These are phyloP conservation scores for Cydonia oblonga DNA, from an alignment of 331 rosid genomes.

Conservation along the genomic window DNA sequence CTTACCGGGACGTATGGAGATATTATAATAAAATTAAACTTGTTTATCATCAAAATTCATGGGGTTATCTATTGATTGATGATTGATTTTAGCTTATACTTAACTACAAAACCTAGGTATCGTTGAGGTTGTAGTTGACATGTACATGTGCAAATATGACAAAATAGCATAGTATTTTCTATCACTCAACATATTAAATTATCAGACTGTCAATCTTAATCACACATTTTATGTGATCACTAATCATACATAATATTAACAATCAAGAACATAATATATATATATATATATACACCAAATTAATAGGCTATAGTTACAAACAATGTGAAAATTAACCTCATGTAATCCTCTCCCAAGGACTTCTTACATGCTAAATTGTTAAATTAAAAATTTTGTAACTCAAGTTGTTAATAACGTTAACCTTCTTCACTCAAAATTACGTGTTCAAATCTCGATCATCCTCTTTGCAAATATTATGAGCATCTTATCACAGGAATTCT, in stretches of 20 bases:
- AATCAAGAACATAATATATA: neutral
- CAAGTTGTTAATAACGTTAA: too few relatives aligned
- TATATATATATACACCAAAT: too few relatives aligned
- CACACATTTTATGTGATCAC: too few relatives aligned
- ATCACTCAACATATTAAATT: neutral
- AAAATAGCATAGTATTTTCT: neutral
- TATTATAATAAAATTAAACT: neutral
- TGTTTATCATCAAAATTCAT: neutral
- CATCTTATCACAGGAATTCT: neutral
- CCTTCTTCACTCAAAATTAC: rapidly evolving
- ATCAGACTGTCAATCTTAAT: neutral
- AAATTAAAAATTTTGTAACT: too few relatives aligned
- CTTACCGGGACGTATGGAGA: too few relatives aligned
- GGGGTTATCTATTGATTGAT: neutral
- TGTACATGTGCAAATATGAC: neutral
- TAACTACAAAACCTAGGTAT: neutral
- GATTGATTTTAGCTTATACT: neutral
- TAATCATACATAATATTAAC: neutral
- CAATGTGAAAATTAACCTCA: neutral
- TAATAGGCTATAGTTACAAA: neutral
- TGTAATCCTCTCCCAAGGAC: neutral
- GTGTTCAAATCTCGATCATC: neutral
- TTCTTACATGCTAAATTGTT: neutral
- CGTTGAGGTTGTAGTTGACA: neutral
- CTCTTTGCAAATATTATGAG: neutral